A percentile compares a stretch with the other conserved stretches of the same genome.
Conservation (phyloP, 2,329 filamentous ascomycete species). For the Ascochyta fabae region DNA sequence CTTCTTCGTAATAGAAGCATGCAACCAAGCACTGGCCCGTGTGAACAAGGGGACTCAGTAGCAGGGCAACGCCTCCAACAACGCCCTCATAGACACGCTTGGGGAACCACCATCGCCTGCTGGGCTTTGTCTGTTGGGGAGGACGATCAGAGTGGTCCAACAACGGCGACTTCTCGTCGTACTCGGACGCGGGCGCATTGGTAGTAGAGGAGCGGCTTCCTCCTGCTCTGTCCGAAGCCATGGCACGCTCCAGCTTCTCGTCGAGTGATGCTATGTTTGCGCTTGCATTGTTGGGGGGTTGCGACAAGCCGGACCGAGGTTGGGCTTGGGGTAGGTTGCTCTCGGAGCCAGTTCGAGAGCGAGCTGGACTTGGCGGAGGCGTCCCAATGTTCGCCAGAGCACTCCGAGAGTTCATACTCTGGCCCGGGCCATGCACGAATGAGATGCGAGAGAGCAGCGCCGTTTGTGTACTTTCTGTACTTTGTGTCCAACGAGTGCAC, state of each 20-base stretch:
- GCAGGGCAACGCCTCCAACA: constrained; percentile 76
- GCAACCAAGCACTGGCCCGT: constrained; percentile 84
- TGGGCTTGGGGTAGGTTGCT: constrained; percentile 51
- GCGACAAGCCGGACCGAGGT: constrained; percentile 30
- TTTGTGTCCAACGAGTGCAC: background rate
- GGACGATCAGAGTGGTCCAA: constrained; percentile 50
- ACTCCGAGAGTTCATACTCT: constrained; percentile 95
- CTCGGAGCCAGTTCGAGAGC: constrained; percentile 62
- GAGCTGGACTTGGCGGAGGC: constrained; percentile 57
- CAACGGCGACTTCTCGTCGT: constrained; percentile 74
- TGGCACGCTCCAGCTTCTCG: constrained; percentile 41
- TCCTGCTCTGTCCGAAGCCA: constrained; percentile 29
- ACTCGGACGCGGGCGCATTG: constrained; percentile 42
- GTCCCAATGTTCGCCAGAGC: constrained; percentile 80
- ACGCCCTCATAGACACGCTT: constrained; percentile 74
- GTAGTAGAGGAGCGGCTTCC: constrained; percentile 30
- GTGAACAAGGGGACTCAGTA: constrained; percentile 78
- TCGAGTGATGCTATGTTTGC: constrained; percentile 30
- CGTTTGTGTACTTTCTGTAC: background rate
- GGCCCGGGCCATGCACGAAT: constrained; percentile 53
- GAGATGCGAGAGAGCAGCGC: background rate
- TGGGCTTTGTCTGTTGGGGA: constrained; percentile 45
- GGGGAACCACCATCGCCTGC: constrained; percentile 61
- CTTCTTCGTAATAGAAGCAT: constrained; percentile 82
- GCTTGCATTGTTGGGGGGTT: constrained; percentile 45